Conservation (phyloP, 129 eudicot species). For the Lonicera japonica region DNA sequence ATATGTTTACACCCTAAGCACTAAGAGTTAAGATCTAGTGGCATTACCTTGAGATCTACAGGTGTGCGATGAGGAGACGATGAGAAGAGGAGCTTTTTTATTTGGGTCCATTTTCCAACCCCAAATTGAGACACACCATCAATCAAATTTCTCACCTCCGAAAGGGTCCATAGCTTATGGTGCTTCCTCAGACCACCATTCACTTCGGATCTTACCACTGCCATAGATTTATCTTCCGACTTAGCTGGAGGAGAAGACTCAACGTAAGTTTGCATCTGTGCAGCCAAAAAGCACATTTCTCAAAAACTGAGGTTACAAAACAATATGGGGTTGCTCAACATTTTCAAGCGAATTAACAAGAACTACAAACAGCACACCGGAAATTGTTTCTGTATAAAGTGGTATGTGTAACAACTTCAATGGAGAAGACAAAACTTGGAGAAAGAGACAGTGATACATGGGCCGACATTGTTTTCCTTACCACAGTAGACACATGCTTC, state of each 20-base stretch:
- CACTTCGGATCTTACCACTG: slow-evolving; percentile 2
- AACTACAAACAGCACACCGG: neutral
- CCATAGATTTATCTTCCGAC: neutral
- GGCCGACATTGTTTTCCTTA: slow-evolving; percentile 10
- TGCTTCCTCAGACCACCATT: slow-evolving; percentile 49
- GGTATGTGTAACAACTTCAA: neutral
- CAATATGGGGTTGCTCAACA: neutral
- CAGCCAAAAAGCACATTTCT: neutral
- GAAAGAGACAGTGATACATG: neutral
- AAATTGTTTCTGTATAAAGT: neutral
- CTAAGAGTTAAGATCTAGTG: neutral
- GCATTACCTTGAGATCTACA: slow-evolving; percentile 79
- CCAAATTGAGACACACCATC: slow-evolving; percentile 85
- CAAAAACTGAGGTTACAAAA: neutral
- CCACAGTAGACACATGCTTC: slow-evolving; percentile 21
- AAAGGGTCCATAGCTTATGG: slow-evolving; percentile 61
- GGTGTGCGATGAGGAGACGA: slow-evolving; percentile 74
- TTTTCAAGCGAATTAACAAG: neutral
- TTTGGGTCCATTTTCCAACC: slow-evolving; percentile 84
- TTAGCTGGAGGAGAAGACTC: neutral
- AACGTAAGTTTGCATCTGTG: slow-evolving; percentile 2
- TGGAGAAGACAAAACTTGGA: neutral
- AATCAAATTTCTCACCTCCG: slow-evolving; percentile 65
- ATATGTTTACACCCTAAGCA: neutral
- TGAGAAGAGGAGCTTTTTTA: slow-evolving; percentile 66